Base-by-base conservation (phyloP, 2,329 filamentous ascomycete genomes). In the Fusarium longipes region DNA sequence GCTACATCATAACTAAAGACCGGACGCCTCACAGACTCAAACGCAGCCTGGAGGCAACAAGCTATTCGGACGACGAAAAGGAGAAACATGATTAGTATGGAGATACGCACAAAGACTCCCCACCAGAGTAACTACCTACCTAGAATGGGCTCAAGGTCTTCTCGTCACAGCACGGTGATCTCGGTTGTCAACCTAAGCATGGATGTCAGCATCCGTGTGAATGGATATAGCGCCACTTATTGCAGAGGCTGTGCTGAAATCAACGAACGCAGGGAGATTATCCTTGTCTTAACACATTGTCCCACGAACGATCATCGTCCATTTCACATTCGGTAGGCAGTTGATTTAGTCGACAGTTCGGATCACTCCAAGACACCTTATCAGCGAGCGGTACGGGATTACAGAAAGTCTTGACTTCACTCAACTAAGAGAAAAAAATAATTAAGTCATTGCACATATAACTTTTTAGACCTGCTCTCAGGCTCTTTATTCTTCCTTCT, bases 161-260 rank as follows among this genome's bases (percentile, higher is more conserved):
- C 17, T 29, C 11, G n/a, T 29, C 8, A 29, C n/a, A 32, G 47
- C n/a, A 38, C 20, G 22, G 24, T 27, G 25, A 49, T 35, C 12
- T 36, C 22, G 33, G 32, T n/a, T 25, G 32, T 18, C 9, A 8
- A 32, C 17, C 42, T 38, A 40, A 15, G 15, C 36, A 25, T 39
- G 14, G n/a, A 18, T 44, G 36, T 32, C 50, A 45, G 29, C 39
- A 45, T 17, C n/a, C n/a, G n/a, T n/a, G 27, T 20, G 25, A 20
- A 52, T 44, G 29, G 22, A 45, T 49, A n/a, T 29, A 38, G 47
- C 40, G 57, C 29, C 56, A 45, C 47, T 36, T 52, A 20, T 44
- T 29, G 24, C 25, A 43, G 43, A 60, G 57, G 58, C 57, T 61
- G 29, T 62, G 48, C 29, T 55, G 42, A 32, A 45, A 45, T 33